Percentiles rank a stretch among this genome's conserved stretches.
phyloP scores from a whole-genome alignment of 2,329 filamentous ascomycete genomes.

The Cladosporium sp. region DNA sequence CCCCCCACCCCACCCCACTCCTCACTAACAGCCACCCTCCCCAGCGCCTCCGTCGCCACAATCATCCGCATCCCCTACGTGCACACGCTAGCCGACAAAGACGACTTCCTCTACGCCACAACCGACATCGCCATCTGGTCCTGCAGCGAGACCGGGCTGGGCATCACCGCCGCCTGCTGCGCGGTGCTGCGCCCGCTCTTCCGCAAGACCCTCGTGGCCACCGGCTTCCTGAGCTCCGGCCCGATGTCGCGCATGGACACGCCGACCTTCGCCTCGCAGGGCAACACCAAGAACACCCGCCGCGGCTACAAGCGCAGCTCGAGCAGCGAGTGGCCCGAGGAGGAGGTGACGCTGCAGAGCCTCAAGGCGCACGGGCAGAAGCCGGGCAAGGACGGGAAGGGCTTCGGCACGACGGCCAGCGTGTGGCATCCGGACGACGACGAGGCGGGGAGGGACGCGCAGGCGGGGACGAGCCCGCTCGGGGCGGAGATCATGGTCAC shows the following conservation, averaged over 20 bases:
- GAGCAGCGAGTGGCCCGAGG: background rate
- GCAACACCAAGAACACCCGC: background rate
- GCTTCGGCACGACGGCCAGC: background rate
- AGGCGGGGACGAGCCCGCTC: background rate
- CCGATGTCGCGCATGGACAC: background rate
- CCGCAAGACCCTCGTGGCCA: slow-evolving; percentile 3
- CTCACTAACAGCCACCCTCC: background rate
- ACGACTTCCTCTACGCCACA: slow-evolving; percentile 15
- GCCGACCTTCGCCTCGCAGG: background rate
- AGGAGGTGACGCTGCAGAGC: slow-evolving; percentile 4
- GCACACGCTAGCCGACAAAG: slow-evolving; percentile 12
- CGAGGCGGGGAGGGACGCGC: background rate
- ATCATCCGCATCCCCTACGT: slow-evolving; percentile 15
- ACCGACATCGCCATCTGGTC: slow-evolving; percentile 17
- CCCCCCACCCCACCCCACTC: background rate
- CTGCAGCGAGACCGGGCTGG: slow-evolving; percentile 15
- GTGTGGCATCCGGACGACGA: background rate
- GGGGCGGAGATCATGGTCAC: background rate
- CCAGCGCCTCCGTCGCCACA: slow-evolving; percentile 14
- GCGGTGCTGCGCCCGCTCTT: slow-evolving; percentile 15
- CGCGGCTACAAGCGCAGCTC: slow-evolving; percentile 4
- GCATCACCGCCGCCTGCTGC: slow-evolving; percentile 15
- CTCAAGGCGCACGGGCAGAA: slow-evolving; percentile 6
- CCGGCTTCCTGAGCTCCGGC: slow-evolving; percentile 3
- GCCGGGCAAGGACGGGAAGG: slow-evolving; percentile 7